These are phyloP conservation scores for Paecilomyces sp. DNA, from an alignment of 2,329 filamentous ascomycete species.

Conservation along the genomic window DNA sequence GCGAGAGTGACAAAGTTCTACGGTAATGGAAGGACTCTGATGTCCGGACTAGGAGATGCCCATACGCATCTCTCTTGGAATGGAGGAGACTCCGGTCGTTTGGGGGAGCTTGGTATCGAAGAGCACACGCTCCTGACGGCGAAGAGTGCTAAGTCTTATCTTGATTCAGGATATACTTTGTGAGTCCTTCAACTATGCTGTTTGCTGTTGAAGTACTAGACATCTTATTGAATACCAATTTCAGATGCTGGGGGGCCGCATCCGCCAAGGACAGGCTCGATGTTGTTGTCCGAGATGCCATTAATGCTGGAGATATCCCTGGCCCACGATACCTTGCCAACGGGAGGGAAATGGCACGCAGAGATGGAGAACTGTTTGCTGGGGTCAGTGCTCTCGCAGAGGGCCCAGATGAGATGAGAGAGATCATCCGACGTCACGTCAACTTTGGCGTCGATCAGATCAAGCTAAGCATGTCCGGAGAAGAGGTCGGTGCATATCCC, in stretches of 20 bases:
- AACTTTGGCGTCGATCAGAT: constrained; percentile 37
- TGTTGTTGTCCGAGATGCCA: constrained; percentile 41
- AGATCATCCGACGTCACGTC: constrained; percentile 29
- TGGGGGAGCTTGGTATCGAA: constrained; percentile 39
- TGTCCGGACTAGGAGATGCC: constrained; percentile 44
- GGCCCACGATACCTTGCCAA: constrained; percentile 45
- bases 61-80: constrained; percentile 47
- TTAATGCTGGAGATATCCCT: constrained; percentile 43
- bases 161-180: constrained; percentile 47
- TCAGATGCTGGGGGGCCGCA: constrained; percentile 39
- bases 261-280: constrained; percentile 42
- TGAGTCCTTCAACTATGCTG: constrained; percentile 4
- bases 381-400: constrained; percentile 38
- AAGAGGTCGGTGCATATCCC: constrained; percentile 24
- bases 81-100: constrained; percentile 31
- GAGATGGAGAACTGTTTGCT: constrained; percentile 38
- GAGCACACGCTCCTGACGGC: constrained; percentile 43
- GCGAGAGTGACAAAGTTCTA: constrained; percentile 29
- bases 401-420: constrained; percentile 34
- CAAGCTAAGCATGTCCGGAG: constrained; percentile 38
- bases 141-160: constrained; percentile 35
- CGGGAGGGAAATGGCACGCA: constrained; percentile 41
- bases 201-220: neutral
- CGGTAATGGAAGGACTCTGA: constrained; percentile 39
- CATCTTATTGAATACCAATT: neutral